Conservation (phyloP, 768 basidiomycete genomes). For the Lactarius quietus region DNA sequence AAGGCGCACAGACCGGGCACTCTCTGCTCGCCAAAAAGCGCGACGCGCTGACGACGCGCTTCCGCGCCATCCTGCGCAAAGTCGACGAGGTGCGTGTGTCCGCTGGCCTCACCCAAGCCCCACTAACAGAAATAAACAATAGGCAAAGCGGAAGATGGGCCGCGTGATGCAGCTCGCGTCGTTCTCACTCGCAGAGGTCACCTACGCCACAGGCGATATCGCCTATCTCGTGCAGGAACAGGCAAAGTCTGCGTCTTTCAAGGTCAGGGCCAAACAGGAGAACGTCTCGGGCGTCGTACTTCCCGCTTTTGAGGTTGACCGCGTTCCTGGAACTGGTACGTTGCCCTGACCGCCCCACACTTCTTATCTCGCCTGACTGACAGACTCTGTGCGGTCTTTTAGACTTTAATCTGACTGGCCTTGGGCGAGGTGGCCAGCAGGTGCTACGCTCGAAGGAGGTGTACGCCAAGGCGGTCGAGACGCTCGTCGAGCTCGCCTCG, state of each 20-base stretch:
- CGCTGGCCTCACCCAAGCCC: too few species aligned
- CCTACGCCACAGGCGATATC: constrained; percentile 96
- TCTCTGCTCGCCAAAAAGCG: constrained; percentile 96
- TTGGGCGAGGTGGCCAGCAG: constrained; percentile 96
- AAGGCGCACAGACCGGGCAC: constrained; percentile 93
- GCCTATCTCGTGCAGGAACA: constrained; percentile 97
- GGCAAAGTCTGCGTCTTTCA: constrained; percentile 86
- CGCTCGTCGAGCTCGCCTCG: constrained; percentile 94
- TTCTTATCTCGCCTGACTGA: background rate
- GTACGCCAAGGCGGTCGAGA: constrained; percentile 98
- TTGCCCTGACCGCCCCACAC: constrained; percentile 11
- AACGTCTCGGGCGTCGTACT: constrained; percentile 97
- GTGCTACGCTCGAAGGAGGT: constrained; percentile 93
- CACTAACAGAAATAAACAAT: background rate
- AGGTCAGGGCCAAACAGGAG: constrained; percentile 92
- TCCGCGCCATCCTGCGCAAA: constrained; percentile 89
- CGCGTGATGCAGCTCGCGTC: constrained; percentile 98
- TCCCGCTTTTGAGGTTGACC: constrained; percentile 91
- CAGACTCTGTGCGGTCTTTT: background rate
- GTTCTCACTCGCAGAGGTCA: constrained; percentile 98
- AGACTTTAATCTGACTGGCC: constrained; percentile 97
- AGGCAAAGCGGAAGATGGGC: constrained; percentile 99
- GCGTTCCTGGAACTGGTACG: constrained; percentile 77
- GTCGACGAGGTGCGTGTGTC: constrained; percentile 80
- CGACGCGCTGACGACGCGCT: constrained; percentile 92